Conservation (phyloP, 2,329 filamentous ascomycete genomes). For the Colletotrichum lupini region DNA sequence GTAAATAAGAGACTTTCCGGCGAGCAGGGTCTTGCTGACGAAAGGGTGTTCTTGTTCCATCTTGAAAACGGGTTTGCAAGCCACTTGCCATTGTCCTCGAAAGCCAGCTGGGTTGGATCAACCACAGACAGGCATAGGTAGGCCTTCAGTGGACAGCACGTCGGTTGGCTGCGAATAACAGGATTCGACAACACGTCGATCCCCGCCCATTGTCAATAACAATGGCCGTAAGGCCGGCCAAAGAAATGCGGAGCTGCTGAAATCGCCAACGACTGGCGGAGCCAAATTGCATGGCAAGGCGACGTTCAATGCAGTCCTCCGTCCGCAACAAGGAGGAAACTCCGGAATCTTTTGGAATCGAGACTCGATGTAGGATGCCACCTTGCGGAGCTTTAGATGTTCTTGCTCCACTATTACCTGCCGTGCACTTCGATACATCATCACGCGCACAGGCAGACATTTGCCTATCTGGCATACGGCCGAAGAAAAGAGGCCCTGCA, state of each 20-base stretch:
- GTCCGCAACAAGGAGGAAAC: neutral
- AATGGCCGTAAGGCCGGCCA: neutral
- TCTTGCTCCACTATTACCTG: neutral
- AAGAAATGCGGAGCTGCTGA: neutral
- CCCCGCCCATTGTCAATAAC: neutral
- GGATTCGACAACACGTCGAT: too few species aligned
- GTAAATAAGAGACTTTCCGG: neutral
- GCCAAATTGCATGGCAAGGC: neutral
- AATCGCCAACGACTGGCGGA: neutral
- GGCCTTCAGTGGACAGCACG: neutral
- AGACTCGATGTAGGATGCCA: neutral
- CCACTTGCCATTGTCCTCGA: neutral
- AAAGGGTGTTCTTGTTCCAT: neutral
- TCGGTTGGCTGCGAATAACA: neutral
- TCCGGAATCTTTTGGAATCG: neutral
- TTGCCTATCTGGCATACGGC: neutral
- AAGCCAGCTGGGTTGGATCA: neutral
- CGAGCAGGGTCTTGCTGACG: neutral
- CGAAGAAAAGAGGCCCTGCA: neutral
- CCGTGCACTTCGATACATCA: neutral
- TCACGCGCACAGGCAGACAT: neutral
- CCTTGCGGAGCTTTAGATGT: neutral
- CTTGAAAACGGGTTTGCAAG: neutral
- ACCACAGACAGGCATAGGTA: neutral
- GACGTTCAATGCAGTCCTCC: neutral